Percentiles rank a stretch among this genome's conserved stretches.
Conservation (phyloP, 176 grass and related monocot species). For the Lolium perenne region DNA sequence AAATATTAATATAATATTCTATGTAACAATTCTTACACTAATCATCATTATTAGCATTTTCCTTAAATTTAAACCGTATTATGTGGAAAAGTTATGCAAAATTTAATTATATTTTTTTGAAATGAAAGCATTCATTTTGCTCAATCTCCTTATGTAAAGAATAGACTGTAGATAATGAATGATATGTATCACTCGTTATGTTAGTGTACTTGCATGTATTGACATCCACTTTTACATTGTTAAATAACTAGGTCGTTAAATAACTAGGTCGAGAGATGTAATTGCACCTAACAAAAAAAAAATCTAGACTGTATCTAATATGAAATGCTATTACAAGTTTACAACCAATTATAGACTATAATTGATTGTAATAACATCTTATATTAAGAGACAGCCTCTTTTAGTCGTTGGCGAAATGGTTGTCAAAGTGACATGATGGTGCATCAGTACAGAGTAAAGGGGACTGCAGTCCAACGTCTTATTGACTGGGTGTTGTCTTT, state of each 20-base stretch:
- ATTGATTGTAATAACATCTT: too few relatives aligned
- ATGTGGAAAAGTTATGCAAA: not conserved
- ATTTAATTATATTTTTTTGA: not conserved
- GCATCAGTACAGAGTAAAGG: too few relatives aligned
- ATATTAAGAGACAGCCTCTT: too few relatives aligned
- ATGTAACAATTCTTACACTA: not conserved
- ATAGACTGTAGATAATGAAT: not conserved
- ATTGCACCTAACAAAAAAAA: not conserved
- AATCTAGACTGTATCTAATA: too few relatives aligned
- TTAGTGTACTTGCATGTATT: not conserved
- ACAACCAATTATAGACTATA: too few relatives aligned
- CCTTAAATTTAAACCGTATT: not conserved
- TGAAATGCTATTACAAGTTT: too few relatives aligned
- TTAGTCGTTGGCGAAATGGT: too few relatives aligned
- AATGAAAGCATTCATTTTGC: too few relatives aligned
- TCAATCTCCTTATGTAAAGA: not conserved
- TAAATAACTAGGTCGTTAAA: not conserved
- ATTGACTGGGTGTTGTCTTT: too few relatives aligned
- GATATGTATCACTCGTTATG: not conserved
- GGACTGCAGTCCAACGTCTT: too few relatives aligned
- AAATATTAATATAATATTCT: too few relatives aligned
- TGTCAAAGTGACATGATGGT: too few relatives aligned
- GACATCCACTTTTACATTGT: not conserved
- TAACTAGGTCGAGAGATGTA: not conserved
- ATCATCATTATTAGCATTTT: not conserved